Percentiles rank a stretch among this genome's conserved stretches.
Evolutionary conservation across 2,329 filamentous ascomycete genomes (phyloP).

Genomic region (Emergomyces orientalis): DNA sequence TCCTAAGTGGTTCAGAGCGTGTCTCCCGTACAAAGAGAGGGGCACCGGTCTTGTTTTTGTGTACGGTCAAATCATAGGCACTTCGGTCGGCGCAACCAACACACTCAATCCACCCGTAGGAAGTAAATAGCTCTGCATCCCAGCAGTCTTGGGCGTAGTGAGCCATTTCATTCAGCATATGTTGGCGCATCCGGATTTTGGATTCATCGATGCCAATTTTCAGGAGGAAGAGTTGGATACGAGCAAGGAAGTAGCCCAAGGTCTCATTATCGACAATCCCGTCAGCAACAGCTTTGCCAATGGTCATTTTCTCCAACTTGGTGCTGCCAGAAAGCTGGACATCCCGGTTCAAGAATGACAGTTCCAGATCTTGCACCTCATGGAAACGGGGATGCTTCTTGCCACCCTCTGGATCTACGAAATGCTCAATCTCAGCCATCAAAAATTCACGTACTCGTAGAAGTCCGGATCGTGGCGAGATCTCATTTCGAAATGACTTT

Average conservation of each 20-base stretch:
- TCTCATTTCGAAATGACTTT: conserved; percentile 97
- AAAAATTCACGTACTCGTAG: conserved; percentile 92
- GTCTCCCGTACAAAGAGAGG: conserved; percentile 77
- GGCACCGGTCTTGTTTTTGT: conserved; percentile 84
- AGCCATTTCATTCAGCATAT: conserved; percentile 85
- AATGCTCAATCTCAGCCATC: conserved; percentile 99
- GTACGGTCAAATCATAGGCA: conserved; percentile 87
- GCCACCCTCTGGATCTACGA: conserved; percentile 84
- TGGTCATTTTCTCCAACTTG: conserved; percentile 58
- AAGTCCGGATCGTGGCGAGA: conserved; percentile 84
- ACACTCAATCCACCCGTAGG: conserved; percentile 95
- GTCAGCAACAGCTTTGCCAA: conserved; percentile 75
- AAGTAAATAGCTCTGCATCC: conserved; percentile 89
- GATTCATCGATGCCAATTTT: conserved; percentile 77
- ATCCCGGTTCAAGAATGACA: conserved; percentile 73
- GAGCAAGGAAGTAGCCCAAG: conserved; percentile 90
- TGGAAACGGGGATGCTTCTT: conserved; percentile 89
- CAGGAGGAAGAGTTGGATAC: conserved; percentile 82
- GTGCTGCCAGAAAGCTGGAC: conserved; percentile 84
- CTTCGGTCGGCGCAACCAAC: conserved; percentile 94
- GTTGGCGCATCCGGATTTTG: conserved; percentile 93
- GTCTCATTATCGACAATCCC: conserved; percentile 94
- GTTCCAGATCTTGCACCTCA: conserved; percentile 73
- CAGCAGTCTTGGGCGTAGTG: conserved; percentile 97
- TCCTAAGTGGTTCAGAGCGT: conserved; percentile 63